Evolutionary conservation across 768 basidiomycete genomes (phyloP).

Genomic region (Russula compacta): DNA sequence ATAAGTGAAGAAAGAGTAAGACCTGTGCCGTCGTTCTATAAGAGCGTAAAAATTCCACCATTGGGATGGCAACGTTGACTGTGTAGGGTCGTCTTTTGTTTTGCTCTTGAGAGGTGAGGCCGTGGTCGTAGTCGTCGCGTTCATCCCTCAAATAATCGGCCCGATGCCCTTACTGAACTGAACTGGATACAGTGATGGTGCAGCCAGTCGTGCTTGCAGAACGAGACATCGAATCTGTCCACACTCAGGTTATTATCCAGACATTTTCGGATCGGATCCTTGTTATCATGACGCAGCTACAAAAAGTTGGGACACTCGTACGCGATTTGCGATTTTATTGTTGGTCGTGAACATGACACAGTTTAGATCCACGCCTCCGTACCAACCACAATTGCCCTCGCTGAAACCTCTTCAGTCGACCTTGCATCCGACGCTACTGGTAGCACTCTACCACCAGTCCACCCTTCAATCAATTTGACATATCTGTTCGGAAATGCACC

Average conservation of each 20-base stretch:
- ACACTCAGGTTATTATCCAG: conserved; percentile 73
- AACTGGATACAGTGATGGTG: conserved; percentile 19
- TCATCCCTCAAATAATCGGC: not conserved
- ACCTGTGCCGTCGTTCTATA: conserved; percentile 3
- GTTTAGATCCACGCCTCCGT: conserved; percentile 72
- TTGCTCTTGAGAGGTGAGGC: conserved; percentile 12
- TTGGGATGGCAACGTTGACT: conserved; percentile 1
- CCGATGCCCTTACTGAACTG: not conserved
- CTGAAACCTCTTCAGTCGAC: conserved; percentile 30
- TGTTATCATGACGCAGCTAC: conserved; percentile 83
- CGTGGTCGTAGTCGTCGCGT: conserved; percentile 1
- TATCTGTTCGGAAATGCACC: conserved; percentile 70
- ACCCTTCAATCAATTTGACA: conserved; percentile 65
- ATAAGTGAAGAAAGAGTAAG: not conserved
- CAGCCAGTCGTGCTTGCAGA: conserved; percentile 44
- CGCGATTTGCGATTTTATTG: conserved; percentile 16
- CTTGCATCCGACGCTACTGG: conserved; percentile 27
- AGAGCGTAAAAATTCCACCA: conserved; percentile 17
- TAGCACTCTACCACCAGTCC: conserved; percentile 44
- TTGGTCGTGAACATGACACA: conserved; percentile 8
- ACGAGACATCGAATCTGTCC: conserved; percentile 42
- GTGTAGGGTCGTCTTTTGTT: conserved; percentile 5
- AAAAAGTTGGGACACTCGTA: conserved; percentile 85
- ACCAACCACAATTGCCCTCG: conserved; percentile 50
- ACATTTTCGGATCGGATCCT: conserved; percentile 71